Evolutionary conservation across 2,329 filamentous ascomycete genomes (phyloP).

Genomic region (Phaeosphaeria sp.): DNA sequence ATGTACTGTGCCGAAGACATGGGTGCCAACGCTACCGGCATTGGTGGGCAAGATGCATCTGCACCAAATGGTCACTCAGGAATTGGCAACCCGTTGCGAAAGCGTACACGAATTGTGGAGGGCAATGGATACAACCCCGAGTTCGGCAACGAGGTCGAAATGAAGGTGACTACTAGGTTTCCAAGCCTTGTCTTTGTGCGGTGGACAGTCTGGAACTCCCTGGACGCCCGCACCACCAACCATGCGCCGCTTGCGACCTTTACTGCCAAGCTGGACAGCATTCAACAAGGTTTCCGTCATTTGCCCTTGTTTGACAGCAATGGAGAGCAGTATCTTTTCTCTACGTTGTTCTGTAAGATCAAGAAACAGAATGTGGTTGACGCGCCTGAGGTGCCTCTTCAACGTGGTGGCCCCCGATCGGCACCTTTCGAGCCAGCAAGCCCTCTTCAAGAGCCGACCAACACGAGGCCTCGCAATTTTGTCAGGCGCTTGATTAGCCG

Average conservation of each 20-base stretch:
- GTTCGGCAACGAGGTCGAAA: constrained; percentile 80
- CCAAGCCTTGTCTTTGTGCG: constrained; percentile 92
- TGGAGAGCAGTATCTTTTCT: constrained; percentile 93
- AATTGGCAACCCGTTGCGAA: constrained; percentile 74
- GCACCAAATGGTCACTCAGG: constrained; percentile 69
- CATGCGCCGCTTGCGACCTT: constrained; percentile 79
- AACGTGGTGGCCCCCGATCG: constrained; percentile 28
- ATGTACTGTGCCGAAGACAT: constrained; percentile 95
- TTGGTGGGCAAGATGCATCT: constrained; percentile 70
- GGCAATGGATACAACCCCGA: constrained; percentile 94
- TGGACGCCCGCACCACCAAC: constrained; percentile 73
- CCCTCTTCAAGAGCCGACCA: constrained; percentile 40
- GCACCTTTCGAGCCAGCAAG: constrained; percentile 36
- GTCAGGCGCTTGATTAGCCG: constrained; percentile 52
- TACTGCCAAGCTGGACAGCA: constrained; percentile 86
- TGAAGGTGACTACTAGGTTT: constrained; percentile 90
- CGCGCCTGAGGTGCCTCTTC: constrained; percentile 37
- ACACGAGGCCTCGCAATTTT: constrained; percentile 43
- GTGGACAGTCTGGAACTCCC: constrained; percentile 88
- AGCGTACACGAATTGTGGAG: constrained; percentile 78
- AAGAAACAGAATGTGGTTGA: constrained; percentile 64
- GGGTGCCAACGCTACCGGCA: constrained; percentile 72
- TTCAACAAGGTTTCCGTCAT: constrained; percentile 92
- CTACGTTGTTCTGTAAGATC: constrained; percentile 90
- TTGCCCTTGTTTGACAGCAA: constrained; percentile 86